Conservation (phyloP, 2,329 filamentous ascomycete species). For the Pyricularia sp. region DNA sequence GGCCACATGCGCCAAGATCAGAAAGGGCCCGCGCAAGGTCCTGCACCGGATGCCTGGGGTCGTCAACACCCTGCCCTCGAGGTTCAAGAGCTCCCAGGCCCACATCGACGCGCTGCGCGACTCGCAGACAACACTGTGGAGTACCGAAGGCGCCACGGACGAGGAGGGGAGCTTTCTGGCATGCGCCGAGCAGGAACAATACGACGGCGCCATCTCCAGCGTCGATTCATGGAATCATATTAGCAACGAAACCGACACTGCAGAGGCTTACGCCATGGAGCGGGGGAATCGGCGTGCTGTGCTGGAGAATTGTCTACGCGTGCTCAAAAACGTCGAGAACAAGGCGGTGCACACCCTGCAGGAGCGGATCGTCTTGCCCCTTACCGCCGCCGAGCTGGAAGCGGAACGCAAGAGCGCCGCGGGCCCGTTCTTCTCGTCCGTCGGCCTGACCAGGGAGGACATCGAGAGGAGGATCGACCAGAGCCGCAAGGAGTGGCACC, state of each 20-base stretch:
- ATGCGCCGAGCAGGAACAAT: slow-evolving; percentile 21
- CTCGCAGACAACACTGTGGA: slow-evolving; percentile 4
- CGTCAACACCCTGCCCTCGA: neutral
- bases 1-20: neutral
- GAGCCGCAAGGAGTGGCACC: neutral
- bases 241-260: neutral
- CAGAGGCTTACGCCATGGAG: slow-evolving; percentile 17
- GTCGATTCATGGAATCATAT: neutral
- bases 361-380: slow-evolving; percentile 23
- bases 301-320: slow-evolving; percentile 27
- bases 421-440: neutral
- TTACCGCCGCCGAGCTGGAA: slow-evolving; percentile 12
- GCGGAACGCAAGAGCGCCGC: neutral
- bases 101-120: slow-evolving; percentile 2
- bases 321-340: slow-evolving; percentile 25
- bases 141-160: neutral
- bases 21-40: slow-evolving; percentile 2
- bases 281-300: slow-evolving; percentile 31
- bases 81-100: neutral
- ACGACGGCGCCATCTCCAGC: slow-evolving; percentile 7
- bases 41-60: neutral
- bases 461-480: neutral
- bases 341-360: slow-evolving; percentile 20
- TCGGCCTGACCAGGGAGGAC: slow-evolving; percentile 1
- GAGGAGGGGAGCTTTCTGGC: slow-evolving; percentile 12